Conservation (phyloP, 495 filamentous ascomycete genomes). For the Pseudomonodictys pantanalensis region DNA sequence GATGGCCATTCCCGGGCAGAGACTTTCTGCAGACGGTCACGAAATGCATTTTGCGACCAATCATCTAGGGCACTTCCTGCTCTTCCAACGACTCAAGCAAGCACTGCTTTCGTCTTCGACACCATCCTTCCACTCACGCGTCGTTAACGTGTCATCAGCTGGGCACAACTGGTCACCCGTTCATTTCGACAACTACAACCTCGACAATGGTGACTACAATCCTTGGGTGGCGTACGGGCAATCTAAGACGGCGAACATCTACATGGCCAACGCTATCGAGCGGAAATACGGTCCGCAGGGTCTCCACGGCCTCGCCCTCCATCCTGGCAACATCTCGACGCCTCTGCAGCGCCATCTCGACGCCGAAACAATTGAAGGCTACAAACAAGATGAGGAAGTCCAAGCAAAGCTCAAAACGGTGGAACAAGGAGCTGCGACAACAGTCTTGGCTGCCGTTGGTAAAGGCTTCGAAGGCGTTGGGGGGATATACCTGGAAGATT, state of each 20-base stretch:
- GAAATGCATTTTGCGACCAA: conserved; percentile 51
- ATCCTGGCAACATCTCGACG: conserved; percentile 34
- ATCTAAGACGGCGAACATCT: conserved; percentile 37
- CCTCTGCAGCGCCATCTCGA: conserved; percentile 7
- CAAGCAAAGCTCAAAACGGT: conserved; percentile 23
- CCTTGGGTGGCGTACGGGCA: conserved; percentile 36
- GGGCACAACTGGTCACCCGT: conserved; percentile 40
- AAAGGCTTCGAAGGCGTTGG: conserved; percentile 33
- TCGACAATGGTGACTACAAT: conserved; percentile 44
- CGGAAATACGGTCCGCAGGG: conserved; percentile 32
- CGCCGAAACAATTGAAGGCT: conserved; percentile 5
- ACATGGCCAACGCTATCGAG: conserved; percentile 36
- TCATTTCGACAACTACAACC: conserved; percentile 39
- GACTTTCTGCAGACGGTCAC: conserved; percentile 46
- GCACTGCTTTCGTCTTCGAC: conserved; percentile 44
- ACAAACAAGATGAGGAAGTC: conserved; percentile 2
- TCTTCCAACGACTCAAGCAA: conserved; percentile 51
- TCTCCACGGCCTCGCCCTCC: conserved; percentile 25
- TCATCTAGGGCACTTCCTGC: conserved; percentile 53
- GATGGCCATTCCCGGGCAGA: conserved; percentile 46
- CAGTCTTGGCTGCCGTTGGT: conserved; percentile 34
- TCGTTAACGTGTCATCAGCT: conserved; percentile 44
- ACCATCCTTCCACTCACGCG: conserved; percentile 45
- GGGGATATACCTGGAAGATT: conserved; percentile 37
- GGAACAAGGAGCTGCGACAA: conserved; percentile 39